A percentile compares a stretch with the other conserved stretches of the same genome.
Conservation (phyloP, 75 land plant genomes). For the Pinus taeda region DNA sequence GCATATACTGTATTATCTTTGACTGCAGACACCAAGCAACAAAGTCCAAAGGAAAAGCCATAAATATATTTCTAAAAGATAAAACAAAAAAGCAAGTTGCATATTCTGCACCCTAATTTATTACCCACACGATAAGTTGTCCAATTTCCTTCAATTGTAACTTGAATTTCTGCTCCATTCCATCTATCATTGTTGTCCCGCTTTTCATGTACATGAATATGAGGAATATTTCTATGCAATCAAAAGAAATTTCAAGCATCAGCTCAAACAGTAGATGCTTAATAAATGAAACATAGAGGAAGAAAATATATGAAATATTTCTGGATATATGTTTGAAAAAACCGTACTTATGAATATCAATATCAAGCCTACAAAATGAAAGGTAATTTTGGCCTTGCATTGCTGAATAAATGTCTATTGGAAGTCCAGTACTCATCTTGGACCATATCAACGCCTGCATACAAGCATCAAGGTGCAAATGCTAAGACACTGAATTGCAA, state of each 20-base stretch:
- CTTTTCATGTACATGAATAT: constrained; percentile 92
- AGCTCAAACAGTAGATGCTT: constrained; percentile 2
- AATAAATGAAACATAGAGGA: neutral
- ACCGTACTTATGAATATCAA: constrained; percentile 88
- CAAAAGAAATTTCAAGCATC: neutral
- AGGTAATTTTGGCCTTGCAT: constrained; percentile 62
- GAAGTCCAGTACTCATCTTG: constrained; percentile 98
- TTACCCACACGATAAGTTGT: constrained; percentile 89
- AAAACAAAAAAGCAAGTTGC: neutral
- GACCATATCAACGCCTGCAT: constrained; percentile 97
- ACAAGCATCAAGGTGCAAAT: neutral
- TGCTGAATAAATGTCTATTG: constrained; percentile 84
- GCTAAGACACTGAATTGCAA: no score
- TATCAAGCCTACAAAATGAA: constrained; percentile 89
- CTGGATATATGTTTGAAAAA: constrained; percentile 1
- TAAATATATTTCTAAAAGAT: neutral
- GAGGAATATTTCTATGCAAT: constrained; percentile 81
- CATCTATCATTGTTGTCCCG: constrained; percentile 69
- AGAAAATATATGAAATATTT: neutral
- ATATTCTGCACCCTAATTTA: neutral
- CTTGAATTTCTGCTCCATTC: constrained; percentile 99
- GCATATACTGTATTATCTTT: constrained; percentile 95
- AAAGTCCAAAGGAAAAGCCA: neutral
- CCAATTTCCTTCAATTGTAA: constrained; percentile 99
- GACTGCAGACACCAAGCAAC: constrained; percentile 51